These are phyloP conservation scores for Kalanchoe fedtschenkoi DNA, from an alignment of 164 flowering plant genomes.

Conservation along the genomic window DNA sequence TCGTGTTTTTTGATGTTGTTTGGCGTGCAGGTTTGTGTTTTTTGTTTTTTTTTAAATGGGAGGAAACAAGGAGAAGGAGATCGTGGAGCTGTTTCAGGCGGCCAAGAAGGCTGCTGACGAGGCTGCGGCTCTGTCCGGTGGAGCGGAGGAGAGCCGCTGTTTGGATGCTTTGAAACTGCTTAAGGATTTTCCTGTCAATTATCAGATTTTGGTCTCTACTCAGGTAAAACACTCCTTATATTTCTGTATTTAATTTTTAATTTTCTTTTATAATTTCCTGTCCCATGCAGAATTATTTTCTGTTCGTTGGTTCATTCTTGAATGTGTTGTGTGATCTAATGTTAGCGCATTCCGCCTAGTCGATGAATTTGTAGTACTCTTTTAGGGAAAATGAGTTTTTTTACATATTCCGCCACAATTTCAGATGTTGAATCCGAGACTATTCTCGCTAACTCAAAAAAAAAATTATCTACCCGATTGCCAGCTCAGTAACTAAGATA, in stretches of 20 bases:
- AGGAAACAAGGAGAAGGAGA: constrained; percentile 3
- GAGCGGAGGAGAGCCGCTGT: constrained; percentile 8
- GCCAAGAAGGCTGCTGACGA: constrained; percentile 8
- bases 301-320: neutral
- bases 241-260: neutral
- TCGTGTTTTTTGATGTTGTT: neutral
- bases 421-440: no score
- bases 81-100: constrained; percentile 6
- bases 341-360: no score
- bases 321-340: neutral
- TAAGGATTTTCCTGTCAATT: constrained; percentile 7
- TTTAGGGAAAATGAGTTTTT: neutral
- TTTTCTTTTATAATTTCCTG: neutral
- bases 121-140: neutral
- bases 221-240: neutral
- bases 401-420: no score
- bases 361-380: neutral
- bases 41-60: neutral
- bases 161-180: constrained; percentile 11
- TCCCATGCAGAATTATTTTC: neutral
- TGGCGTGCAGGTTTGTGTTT: neutral
- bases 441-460: no score
- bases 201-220: constrained; percentile 5
- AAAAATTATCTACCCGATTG: no score
- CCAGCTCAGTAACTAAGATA: no score